Evolutionary conservation across 2,329 filamentous ascomycete genomes (phyloP).

Genomic region (Alternaria longipes): DNA sequence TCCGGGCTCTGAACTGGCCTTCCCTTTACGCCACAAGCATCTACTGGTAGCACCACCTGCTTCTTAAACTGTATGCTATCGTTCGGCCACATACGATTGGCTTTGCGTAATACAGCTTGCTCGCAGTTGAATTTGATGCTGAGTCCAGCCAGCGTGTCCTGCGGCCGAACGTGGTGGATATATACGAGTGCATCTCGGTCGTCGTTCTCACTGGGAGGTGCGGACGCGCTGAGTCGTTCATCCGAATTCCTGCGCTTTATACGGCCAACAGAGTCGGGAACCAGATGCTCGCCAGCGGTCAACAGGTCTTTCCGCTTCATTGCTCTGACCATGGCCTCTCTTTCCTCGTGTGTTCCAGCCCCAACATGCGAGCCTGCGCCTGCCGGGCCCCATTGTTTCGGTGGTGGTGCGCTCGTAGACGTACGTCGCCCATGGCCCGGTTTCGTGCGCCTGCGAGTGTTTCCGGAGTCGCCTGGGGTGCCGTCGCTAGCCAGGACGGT

Average conservation of each 20-base stretch:
- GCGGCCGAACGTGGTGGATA: constrained; percentile 81
- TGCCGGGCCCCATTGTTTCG: constrained; percentile 60
- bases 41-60: constrained; percentile 83
- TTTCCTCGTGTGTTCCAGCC: constrained; percentile 56
- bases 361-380: constrained; percentile 53
- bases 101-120: constrained; percentile 81
- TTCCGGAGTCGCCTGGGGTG: constrained; percentile 24
- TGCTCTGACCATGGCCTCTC: constrained; percentile 57
- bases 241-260: constrained; percentile 75
- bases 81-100: constrained; percentile 94
- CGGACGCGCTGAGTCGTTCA: constrained; percentile 61
- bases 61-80: constrained; percentile 88
- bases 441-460: constrained; percentile 39
- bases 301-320: constrained; percentile 61
- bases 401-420: constrained; percentile 50
- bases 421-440: constrained; percentile 40
- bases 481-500: constrained; percentile 58
- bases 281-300: constrained; percentile 51
- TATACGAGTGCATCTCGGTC: constrained; percentile 84
- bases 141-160: constrained; percentile 90
- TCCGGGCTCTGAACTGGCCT: constrained; percentile 58
- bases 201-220: constrained; percentile 65
- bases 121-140: constrained; percentile 90
- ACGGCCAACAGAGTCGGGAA: constrained; percentile 57
- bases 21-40: constrained; percentile 86